Evolutionary conservation across 2,329 filamentous ascomycete species (phyloP).

Genomic region (Epichloe bromicola): DNA sequence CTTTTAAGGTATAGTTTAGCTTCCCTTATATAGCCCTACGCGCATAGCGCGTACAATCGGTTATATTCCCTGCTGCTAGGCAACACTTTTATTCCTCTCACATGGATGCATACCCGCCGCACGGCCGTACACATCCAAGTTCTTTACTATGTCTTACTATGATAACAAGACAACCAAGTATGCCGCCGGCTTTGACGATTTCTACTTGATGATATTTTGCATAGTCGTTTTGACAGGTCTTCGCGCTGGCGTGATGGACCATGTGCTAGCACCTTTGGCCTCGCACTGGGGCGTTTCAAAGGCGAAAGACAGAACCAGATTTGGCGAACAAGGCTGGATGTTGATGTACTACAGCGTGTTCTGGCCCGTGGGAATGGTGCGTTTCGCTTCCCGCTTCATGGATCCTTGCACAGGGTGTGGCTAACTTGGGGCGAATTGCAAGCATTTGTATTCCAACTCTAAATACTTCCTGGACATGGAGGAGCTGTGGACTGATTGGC

Average conservation of each 20-base stretch:
- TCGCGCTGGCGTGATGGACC: slow-evolving; percentile 73
- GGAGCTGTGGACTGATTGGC: slow-evolving; percentile 77
- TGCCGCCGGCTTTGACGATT: slow-evolving; percentile 64
- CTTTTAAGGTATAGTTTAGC: too few relatives aligned
- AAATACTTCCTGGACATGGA: slow-evolving; percentile 65
- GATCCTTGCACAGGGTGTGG: background rate
- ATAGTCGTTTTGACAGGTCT: slow-evolving; percentile 77
- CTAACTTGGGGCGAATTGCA: background rate
- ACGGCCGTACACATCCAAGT: slow-evolving; percentile 64
- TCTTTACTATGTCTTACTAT: slow-evolving; percentile 76
- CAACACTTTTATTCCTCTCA: slow-evolving; percentile 63
- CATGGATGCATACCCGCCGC: slow-evolving; percentile 73
- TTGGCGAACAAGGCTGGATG: slow-evolving; percentile 90
- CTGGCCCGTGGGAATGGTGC: slow-evolving; percentile 72
- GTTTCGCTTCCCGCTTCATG: slow-evolving; percentile 16
- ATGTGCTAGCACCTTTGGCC: slow-evolving; percentile 67
- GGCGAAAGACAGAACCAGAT: slow-evolving; percentile 63
- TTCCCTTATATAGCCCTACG: too few relatives aligned
- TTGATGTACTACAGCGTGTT: slow-evolving; percentile 69
- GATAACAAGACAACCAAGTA: slow-evolving; percentile 57
- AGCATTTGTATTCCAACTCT: slow-evolving; percentile 73
- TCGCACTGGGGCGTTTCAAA: slow-evolving; percentile 57
- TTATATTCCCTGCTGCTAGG: too few relatives aligned
- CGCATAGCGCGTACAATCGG: too few relatives aligned
- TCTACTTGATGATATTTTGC: slow-evolving; percentile 62